These are phyloP conservation scores for Ilex asprella DNA, from an alignment of 257 asterid genomes.

Conservation along the genomic window DNA sequence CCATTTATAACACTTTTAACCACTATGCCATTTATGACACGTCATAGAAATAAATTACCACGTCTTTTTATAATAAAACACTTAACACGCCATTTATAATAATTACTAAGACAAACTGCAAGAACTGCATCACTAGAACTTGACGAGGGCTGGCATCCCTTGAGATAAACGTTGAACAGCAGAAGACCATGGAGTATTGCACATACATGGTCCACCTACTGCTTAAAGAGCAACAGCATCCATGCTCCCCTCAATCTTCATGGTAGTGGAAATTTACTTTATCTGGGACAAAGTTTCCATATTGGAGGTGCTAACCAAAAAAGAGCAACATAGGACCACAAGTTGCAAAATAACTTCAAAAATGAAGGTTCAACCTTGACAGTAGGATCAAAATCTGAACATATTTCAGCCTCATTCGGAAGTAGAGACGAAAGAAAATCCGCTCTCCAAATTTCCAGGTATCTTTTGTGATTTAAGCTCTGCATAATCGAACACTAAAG, in stretches of 20 bases:
- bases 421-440: conserved; percentile 97
- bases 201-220: conserved; percentile 93
- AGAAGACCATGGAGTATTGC: conserved; percentile 77
- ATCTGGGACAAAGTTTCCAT: conserved; percentile 41
- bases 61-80: too few relatives aligned
- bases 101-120: too few relatives aligned
- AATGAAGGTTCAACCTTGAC: conserved; percentile 87
- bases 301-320: conserved; percentile 98
- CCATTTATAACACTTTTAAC: too few relatives aligned
- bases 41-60: too few relatives aligned
- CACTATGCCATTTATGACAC: too few relatives aligned
- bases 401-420: conserved; percentile 95
- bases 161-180: conserved; percentile 96
- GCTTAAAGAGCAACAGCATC: conserved; percentile 83
- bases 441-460: conserved; percentile 56
- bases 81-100: too few relatives aligned
- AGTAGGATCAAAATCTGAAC: conserved; percentile 94
- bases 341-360: conserved; percentile 86
- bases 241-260: conserved; percentile 67
- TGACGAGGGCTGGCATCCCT: conserved; percentile 97
- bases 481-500: too few relatives aligned
- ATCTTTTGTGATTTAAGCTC: neutral
- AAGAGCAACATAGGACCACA: conserved; percentile 99
- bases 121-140: too few relatives aligned
- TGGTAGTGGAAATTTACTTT: conserved; percentile 74